Percentiles rank a stretch among this genome's conserved stretches.
Evolutionary conservation across 805 yeast genomes (phyloP).

Genomic region (Candida corydali): DNA sequence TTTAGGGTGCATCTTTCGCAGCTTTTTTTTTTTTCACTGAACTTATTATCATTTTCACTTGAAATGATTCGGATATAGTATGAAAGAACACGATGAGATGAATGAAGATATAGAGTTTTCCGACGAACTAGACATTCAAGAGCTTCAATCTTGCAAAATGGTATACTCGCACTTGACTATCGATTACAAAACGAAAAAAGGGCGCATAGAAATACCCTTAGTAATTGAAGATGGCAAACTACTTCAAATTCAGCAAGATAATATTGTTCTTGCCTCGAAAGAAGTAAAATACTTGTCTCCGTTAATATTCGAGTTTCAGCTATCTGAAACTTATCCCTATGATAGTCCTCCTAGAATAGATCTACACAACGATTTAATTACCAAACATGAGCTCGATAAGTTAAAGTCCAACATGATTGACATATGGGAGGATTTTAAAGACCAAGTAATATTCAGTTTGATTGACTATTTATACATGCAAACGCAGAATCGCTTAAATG

Average conservation of each 20-base stretch:
- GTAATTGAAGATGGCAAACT: conserved; percentile 14
- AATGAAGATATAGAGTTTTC: conserved; percentile 11
- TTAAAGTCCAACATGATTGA: conserved; percentile 16
- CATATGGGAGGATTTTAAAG: conserved; percentile 33
- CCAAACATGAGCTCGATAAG: conserved; percentile 7
- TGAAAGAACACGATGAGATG: not conserved
- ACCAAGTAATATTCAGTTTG: conserved; percentile 38
- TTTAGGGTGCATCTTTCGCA: too few relatives aligned
- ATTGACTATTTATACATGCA: conserved; percentile 35
- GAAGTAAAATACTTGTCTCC: conserved; percentile 28
- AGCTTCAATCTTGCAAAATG: conserved; percentile 35
- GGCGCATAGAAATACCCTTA: conserved; percentile 24
- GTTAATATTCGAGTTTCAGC: conserved; percentile 19
- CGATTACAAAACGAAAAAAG: conserved; percentile 13
- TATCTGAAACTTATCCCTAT: conserved; percentile 35
- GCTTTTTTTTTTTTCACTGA: not conserved
- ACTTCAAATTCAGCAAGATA: not conserved
- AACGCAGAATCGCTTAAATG: conserved; percentile 14
- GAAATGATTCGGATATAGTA: conserved; percentile 1
- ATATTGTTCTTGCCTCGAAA: not conserved
- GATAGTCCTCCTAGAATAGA: conserved; percentile 19
- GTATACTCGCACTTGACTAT: conserved; percentile 36
- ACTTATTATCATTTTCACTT: not conserved
- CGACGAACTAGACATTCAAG: conserved; percentile 27
- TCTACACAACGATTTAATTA: conserved; percentile 15